phyloP scores from a whole-genome alignment of 257 asterid species.

The Nicotiana attenuata region DNA sequence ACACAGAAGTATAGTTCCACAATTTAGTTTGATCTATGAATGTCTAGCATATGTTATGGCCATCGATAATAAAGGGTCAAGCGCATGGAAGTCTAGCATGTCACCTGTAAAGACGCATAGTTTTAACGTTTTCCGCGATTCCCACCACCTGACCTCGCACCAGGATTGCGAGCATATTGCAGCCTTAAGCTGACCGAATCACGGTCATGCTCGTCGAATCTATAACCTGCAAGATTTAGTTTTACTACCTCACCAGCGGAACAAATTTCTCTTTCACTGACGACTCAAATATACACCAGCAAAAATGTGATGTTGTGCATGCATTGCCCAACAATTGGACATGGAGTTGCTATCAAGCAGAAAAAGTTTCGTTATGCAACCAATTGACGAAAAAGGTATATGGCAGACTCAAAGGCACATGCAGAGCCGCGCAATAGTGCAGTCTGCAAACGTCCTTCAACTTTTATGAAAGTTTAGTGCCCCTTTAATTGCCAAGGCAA shows the following conservation, averaged over 20 bases:
- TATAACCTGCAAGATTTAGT: conserved; percentile 68
- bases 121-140: conserved; percentile 47
- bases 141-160: conserved; percentile 68
- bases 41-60: conserved; percentile 22
- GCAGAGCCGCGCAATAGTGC: neutral
- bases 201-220: conserved; percentile 55
- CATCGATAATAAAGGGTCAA: conserved; percentile 30
- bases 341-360: neutral
- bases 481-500: neutral
- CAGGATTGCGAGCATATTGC: conserved; percentile 60
- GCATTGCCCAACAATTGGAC: neutral
- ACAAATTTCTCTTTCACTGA: neutral
- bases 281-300: neutral
- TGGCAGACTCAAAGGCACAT: neutral
- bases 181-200: conserved; percentile 45
- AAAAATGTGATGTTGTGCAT: neutral
- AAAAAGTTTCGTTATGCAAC: neutral
- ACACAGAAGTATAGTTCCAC: conserved; percentile 44
- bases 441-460: neutral
- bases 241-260: conserved; percentile 23
- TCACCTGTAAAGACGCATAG: conserved; percentile 47
- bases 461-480: neutral
- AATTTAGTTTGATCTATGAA: conserved; percentile 29
- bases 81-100: conserved; percentile 27
- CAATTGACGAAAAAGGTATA: neutral